Evolutionary conservation across 1,284 basidiomycete genomes (phyloP), one percentile per base, ranked within the genome.

Genomic region (Megacollybia platyphylla): DNA sequence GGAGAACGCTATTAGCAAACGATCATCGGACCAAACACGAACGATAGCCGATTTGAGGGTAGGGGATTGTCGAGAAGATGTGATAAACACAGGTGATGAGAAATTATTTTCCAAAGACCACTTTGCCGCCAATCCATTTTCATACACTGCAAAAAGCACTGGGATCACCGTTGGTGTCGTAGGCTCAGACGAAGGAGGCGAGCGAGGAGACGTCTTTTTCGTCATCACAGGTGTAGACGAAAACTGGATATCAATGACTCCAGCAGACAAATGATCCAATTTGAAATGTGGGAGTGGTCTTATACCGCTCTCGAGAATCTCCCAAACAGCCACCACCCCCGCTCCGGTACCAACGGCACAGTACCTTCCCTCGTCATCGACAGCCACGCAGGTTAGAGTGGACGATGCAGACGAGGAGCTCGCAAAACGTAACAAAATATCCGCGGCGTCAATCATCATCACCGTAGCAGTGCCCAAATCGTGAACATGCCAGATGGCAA

Each of bases 321-420:
- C 58, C 71, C 75, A 86, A 5, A 77, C 58, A 13, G 67, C 70
- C 41, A 84, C 67, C 3, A 65, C 54, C 1, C 84, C 84, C 2
- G 67, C 64, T n/a, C 70, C 66, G 13, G 78, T 80, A 2, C 79
- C 80, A 15, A 77, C 72, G 2, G 79, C 81, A 46, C 76, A 76
- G 48, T 69, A 67, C 10, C 64, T 55, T 2, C 81, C 81, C 9
- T 52, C 55, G 29, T 70, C 66, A 47, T 78, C 72, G 4, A 87
- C 60, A 2, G 77, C 68, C 6, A 87, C 58, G 11, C 70, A 67
- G 1, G 76, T 82, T 35, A 84, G 49, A 3, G 70, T 65, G 7
- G 67, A 68, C 3, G 62, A 56, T 7, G 65, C 54, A 18, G 60
- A 66, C 1, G 72, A 73, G 0, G 67, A 67, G 45, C 69, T 69